phyloP scores from a whole-genome alignment of 345 rosid species.

The Dipteronia dyeriana region DNA sequence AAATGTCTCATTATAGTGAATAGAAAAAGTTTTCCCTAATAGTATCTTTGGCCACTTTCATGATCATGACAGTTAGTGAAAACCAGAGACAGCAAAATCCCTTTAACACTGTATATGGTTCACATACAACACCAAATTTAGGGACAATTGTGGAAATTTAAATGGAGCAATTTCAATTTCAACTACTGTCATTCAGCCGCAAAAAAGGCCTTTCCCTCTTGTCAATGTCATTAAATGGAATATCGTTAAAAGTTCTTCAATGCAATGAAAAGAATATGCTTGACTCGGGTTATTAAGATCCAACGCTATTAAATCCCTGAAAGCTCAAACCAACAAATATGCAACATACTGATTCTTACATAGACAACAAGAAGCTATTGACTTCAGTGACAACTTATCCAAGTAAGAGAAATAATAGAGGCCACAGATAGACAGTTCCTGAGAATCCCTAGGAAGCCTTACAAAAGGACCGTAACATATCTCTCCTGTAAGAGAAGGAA shows the following conservation, averaged over 20 bases:
- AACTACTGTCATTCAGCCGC: slow-evolving; percentile 4
- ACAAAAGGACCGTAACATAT: slow-evolving; percentile 67
- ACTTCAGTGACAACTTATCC: slow-evolving; percentile 50
- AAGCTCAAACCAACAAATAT: slow-evolving; percentile 11
- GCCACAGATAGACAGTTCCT: slow-evolving; percentile 63
- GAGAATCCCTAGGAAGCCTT: slow-evolving; percentile 60
- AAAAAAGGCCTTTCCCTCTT: background rate
- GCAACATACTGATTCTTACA: slow-evolving; percentile 40
- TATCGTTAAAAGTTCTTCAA: background rate
- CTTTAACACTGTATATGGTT: background rate
- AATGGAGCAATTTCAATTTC: background rate
- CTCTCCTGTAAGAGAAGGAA: slow-evolving; percentile 45
- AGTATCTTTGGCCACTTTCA: slow-evolving; percentile 10
- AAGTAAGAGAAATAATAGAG: slow-evolving; percentile 66
- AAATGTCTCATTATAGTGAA: background rate
- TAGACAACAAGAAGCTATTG: slow-evolving; percentile 67
- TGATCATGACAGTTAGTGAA: background rate
- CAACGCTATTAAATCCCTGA: background rate
- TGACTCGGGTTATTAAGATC: background rate
- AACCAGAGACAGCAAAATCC: background rate
- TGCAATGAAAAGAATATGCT: background rate
- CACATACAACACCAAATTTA: background rate
- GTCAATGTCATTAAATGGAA: background rate
- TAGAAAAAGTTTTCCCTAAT: background rate
- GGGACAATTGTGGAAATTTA: slow-evolving; percentile 1